Conservation (phyloP, 768 basidiomycete genomes). For the Pulveroboletus frians region DNA sequence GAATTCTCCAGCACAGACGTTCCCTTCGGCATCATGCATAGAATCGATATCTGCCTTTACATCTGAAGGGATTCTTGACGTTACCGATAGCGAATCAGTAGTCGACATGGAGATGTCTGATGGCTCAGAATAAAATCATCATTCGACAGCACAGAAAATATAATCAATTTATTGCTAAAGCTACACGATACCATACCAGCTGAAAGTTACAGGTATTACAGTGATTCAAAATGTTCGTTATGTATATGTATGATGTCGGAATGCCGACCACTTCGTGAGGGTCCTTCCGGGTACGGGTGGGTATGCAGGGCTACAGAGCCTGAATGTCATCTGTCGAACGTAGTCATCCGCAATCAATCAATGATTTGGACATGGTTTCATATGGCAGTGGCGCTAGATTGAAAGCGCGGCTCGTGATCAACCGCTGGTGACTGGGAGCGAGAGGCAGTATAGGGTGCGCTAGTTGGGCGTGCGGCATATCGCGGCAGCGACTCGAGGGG, state of each 20-base stretch:
- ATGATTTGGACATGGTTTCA: slow-evolving; percentile 18
- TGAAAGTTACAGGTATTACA: slow-evolving; percentile 20
- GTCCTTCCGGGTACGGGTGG: slow-evolving; percentile 14
- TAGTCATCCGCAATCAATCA: slow-evolving; percentile 17
- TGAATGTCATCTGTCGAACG: slow-evolving; percentile 12
- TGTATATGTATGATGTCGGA: not conserved
- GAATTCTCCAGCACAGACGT: not conserved
- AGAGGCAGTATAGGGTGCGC: slow-evolving; percentile 14
- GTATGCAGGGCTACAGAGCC: slow-evolving; percentile 12
- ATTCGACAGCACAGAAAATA: not conserved
- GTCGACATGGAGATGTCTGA: slow-evolving; percentile 30
- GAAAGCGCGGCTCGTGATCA: slow-evolving; percentile 19
- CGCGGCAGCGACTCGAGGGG: slow-evolving; percentile 60
- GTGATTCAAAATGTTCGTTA: slow-evolving; percentile 5
- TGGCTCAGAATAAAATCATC: slow-evolving; percentile 16
- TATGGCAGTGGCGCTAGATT: slow-evolving; percentile 27
- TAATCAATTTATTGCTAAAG: slow-evolving; percentile 15
- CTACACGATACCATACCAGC: slow-evolving; percentile 24
- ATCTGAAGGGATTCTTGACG: not conserved
- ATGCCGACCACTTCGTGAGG: slow-evolving; percentile 5
- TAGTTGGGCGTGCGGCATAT: slow-evolving; percentile 42
- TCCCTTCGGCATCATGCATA: not conserved
- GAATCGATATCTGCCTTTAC: not conserved
- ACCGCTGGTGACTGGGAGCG: slow-evolving; percentile 21
- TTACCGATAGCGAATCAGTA: slow-evolving; percentile 3